Evolutionary conservation across 2,329 filamentous ascomycete species (phyloP).

Genomic region (Neurospora sp.): DNA sequence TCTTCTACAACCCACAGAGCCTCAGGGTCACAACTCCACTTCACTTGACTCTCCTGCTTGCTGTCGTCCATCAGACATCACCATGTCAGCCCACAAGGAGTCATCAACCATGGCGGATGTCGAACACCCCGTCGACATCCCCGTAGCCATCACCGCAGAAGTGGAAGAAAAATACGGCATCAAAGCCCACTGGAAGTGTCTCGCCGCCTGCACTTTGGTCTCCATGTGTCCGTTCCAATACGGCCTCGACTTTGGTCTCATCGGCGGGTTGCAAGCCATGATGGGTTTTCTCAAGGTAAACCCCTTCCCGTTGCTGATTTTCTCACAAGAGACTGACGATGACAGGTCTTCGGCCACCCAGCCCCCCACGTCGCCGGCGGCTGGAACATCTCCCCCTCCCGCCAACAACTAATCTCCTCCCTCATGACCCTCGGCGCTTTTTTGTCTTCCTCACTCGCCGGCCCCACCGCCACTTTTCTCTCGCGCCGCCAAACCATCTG

Average conservation of each 20-base stretch:
- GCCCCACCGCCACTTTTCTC: conserved; percentile 26
- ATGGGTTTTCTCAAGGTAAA: conserved; percentile 34
- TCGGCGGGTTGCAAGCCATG: conserved; percentile 42
- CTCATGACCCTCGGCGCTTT: conserved; percentile 39
- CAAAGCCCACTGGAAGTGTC: conserved; percentile 23
- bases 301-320: neutral
- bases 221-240: conserved; percentile 43
- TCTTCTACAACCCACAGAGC: too few species aligned
- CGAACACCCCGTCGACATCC: neutral
- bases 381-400: conserved; percentile 34
- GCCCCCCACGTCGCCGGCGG: conserved; percentile 27
- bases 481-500: conserved; percentile 29
- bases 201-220: conserved; percentile 34
- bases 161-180: conserved; percentile 13
- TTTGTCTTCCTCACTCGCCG: conserved; percentile 32
- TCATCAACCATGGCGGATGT: neutral
- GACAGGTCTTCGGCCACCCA: conserved; percentile 28
- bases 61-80: too few species aligned
- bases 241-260: conserved; percentile 40
- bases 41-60: too few species aligned
- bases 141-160: neutral
- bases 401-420: conserved; percentile 38
- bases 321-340: neutral
- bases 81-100: too few species aligned
- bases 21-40: too few species aligned